These are phyloP conservation scores for Gracilaria caudata DNA, from an alignment of 23 red algal species.

Conservation along the genomic window DNA sequence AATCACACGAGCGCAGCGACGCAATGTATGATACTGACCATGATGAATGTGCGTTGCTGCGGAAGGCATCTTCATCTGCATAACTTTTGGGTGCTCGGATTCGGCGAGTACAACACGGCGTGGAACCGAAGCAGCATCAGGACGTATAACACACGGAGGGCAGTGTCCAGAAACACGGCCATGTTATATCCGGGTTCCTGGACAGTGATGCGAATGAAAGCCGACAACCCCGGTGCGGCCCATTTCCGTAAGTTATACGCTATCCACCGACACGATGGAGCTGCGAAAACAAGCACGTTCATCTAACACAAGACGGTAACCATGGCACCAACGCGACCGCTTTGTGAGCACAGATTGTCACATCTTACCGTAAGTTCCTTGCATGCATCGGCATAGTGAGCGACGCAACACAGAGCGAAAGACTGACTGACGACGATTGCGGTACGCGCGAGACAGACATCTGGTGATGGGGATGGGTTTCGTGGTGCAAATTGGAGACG, in stretches of 20 bases:
- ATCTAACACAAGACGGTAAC: background rate
- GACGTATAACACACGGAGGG: conserved; percentile 5
- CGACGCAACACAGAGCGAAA: background rate
- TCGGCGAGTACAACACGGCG: conserved; percentile 39
- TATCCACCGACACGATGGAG: background rate
- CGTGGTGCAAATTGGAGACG: conserved; percentile 52
- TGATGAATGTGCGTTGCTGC: background rate
- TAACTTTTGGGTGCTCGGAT: conserved; percentile 63
- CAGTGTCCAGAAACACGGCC: conserved; percentile 44
- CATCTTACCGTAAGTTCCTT: conserved; percentile 43
- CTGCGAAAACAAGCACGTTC: background rate
- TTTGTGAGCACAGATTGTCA: conserved; percentile 23
- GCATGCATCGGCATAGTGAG: background rate
- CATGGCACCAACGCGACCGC: background rate
- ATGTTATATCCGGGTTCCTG: conserved; percentile 50
- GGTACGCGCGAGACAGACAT: conserved; percentile 22
- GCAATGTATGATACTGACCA: background rate
- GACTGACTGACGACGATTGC: background rate
- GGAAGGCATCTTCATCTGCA: conserved; percentile 53
- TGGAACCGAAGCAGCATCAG: conserved; percentile 38
- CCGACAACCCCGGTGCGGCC: conserved; percentile 36
- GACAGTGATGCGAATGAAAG: conserved; percentile 54
- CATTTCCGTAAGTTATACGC: conserved; percentile 39
- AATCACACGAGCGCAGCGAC: background rate
- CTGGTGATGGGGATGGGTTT: conserved; percentile 70